Base-by-base conservation (phyloP, 345 rosid species). In the Citrus maxima region DNA sequence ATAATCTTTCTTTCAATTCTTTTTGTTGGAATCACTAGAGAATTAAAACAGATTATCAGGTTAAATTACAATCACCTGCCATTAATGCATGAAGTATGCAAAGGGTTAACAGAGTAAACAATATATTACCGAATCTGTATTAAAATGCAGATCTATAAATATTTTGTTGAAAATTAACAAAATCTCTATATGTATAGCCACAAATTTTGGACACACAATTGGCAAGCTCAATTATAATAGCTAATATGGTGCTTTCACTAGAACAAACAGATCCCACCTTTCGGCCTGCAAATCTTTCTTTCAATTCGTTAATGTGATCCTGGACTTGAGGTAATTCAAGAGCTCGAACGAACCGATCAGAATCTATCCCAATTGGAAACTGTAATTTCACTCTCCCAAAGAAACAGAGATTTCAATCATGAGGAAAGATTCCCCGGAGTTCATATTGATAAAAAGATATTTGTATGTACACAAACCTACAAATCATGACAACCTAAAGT, bases 311-410 rank as follows among this genome's bases (percentile, higher is more conserved):
- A 49, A 89, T 83, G 84, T 84, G 89, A 55, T 84, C 86, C 84
- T 86, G 89, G 68, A 89, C 92, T 82, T 87, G 84, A 70, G 89
- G 87, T 72, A 89, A 87, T 69, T 85, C 89, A 74, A 89, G 89
- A 63, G 92, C 90, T 80, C 84, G 82, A 68, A 86, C 83, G 83
- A 89, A 89, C 72, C 88, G 87, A 34, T 89, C 88, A 24, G 92
- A 86, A 73, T 89, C 92, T 72, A 89, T 89, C 79, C 92, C 92
- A 78, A 89, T 87, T 59, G 92, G 92, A 82, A 89, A 89, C 92
- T 87, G 85, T 76, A 81, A 78, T 84, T 84, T 78, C 78, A 81
- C 74, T 81, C 69, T 59, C 84, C 84, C 81, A 77, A 73, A 73
- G 75, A 73, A 35, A 80, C 27, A 78, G 55, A 72, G 71, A 74